phyloP scores from a whole-genome alignment of 139 green algal genomes.

The Asterochloris erici region DNA sequence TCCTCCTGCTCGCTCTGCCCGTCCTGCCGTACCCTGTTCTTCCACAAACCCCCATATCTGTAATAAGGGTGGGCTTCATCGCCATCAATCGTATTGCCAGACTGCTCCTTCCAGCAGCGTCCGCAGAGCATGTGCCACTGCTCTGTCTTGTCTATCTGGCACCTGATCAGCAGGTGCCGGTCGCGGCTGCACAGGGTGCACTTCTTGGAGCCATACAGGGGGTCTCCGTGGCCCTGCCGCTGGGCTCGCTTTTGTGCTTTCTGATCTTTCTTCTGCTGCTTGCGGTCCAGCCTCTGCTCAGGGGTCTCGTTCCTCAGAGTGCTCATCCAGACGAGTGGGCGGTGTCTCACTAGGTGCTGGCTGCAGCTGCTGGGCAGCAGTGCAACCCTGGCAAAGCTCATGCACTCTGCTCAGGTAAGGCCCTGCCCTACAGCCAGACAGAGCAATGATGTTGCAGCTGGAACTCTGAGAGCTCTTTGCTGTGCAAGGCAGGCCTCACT shows the following conservation, averaged over 20 bases:
- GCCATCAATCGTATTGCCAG: constrained; percentile 36
- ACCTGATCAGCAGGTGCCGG: constrained; percentile 36
- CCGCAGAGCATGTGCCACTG: constrained; percentile 41
- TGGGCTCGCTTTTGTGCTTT: constrained; percentile 34
- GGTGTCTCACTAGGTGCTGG: too few relatives aligned
- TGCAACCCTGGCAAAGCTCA: too few relatives aligned
- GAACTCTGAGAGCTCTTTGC: too few relatives aligned
- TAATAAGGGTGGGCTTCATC: constrained; percentile 43
- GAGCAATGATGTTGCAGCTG: too few relatives aligned
- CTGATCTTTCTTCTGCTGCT: constrained; percentile 29
- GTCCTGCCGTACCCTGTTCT: too few relatives aligned
- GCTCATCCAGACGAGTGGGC: too few relatives aligned
- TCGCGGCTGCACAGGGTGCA: constrained; percentile 31
- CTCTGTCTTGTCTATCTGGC: constrained; percentile 23
- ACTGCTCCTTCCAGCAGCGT: constrained; percentile 38
- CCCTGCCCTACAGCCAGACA: too few relatives aligned
- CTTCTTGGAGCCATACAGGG: constrained; percentile 23
- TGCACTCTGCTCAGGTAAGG: too few relatives aligned
- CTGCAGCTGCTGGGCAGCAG: too few relatives aligned
- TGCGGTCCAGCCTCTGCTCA: constrained; percentile 28
- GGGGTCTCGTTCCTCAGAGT: constrained; percentile 17
- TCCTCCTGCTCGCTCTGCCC: too few relatives aligned
- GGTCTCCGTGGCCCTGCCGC: constrained; percentile 21
- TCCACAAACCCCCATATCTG: neutral
- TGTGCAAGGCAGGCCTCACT: too few relatives aligned